These are phyloP conservation scores for Euphrasia arctica DNA, from an alignment of 305 asterid species.

Conservation along the genomic window DNA sequence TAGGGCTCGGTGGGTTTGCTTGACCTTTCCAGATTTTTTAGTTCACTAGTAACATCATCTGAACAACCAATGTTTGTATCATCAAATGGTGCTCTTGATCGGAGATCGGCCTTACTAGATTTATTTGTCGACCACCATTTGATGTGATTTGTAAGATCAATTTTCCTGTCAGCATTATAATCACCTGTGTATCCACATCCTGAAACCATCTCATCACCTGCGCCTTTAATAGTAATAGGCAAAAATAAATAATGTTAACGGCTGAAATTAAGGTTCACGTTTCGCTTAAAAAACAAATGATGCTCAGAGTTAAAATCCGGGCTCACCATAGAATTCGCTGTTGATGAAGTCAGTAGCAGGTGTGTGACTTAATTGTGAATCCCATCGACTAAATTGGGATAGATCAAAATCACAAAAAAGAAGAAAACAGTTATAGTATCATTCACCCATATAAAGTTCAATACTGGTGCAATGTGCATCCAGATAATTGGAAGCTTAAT, in stretches of 20 bases:
- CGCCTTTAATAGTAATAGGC: constrained; percentile 29
- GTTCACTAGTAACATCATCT: constrained; percentile 68
- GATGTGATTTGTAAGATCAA: constrained; percentile 84
- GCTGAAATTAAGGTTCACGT: not conserved
- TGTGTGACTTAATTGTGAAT: constrained; percentile 62
- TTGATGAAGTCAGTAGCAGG: constrained; percentile 67
- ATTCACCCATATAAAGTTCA: constrained; percentile 5
- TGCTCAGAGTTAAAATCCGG: constrained; percentile 8
- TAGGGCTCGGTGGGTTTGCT: constrained; percentile 76
- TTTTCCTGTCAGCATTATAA: constrained; percentile 71
- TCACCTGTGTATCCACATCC: constrained; percentile 65
- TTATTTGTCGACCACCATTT: constrained; percentile 93
- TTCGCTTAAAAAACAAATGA: constrained; percentile 1
- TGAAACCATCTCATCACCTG: constrained; percentile 62
- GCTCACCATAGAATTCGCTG: constrained; percentile 63
- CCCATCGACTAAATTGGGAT: constrained; percentile 64
- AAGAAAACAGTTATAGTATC: not conserved
- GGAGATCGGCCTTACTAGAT: constrained; percentile 57
- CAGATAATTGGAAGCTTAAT: constrained; percentile 9
- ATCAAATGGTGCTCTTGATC: constrained; percentile 59
- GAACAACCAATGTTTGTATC: constrained; percentile 53
- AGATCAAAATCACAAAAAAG: constrained; percentile 13
- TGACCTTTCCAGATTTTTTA: constrained; percentile 59
- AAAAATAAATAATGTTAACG: not conserved
- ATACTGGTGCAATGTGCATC: too few species aligned